phyloP scores from a whole-genome alignment of 495 filamentous ascomycete species.

The Penicillium fimorum region DNA sequence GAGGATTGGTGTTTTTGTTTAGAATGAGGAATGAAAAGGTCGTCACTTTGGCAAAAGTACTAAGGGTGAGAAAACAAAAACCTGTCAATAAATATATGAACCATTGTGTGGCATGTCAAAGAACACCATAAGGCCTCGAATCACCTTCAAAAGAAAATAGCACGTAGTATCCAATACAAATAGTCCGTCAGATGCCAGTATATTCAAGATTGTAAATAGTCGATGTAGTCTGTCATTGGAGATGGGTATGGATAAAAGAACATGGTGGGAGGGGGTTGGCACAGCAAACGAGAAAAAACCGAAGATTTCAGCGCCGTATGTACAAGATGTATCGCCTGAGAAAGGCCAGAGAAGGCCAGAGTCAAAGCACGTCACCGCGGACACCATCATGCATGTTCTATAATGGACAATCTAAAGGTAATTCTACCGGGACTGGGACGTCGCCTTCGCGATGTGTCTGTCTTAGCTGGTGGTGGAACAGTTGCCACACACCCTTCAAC shows the following conservation, averaged over 20 bases:
- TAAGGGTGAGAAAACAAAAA: neutral
- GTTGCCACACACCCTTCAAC: constrained; percentile 70
- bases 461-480: constrained; percentile 72
- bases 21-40: neutral
- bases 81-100: no score
- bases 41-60: neutral
- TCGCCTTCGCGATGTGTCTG: constrained; percentile 13
- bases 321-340: constrained; percentile 17
- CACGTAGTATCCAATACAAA: neutral
- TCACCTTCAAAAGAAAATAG: neutral
- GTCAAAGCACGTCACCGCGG: neutral
- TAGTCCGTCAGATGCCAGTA: neutral
- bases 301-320: constrained; percentile 7
- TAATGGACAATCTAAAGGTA: constrained; percentile 7
- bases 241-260: constrained; percentile 9
- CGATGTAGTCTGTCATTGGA: constrained; percentile 5
- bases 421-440: neutral
- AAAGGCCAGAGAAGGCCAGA: neutral
- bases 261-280: neutral
- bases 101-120: neutral
- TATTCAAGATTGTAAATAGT: no score
- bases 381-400: constrained; percentile 1
- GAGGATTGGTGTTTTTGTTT: neutral
- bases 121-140: neutral
- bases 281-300: neutral